phyloP scores from a whole-genome alignment of 2,329 filamentous ascomycete species.

The Aspergillus ibericus region DNA sequence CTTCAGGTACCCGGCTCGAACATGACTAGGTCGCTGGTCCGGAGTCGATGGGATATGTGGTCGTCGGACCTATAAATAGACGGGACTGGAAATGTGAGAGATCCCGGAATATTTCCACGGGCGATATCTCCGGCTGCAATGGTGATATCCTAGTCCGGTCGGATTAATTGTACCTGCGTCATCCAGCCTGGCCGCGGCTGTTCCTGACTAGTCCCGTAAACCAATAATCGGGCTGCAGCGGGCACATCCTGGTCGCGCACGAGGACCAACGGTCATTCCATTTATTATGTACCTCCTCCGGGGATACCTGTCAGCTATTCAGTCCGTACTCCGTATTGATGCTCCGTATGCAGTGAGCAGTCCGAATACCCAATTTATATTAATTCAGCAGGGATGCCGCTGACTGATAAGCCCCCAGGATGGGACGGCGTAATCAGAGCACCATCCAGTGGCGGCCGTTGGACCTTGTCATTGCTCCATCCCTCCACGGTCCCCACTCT shows the following conservation, averaged over 20 bases:
- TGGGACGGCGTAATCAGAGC: neutral
- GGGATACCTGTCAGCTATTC: too few relatives aligned
- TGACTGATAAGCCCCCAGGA: neutral
- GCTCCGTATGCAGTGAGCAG: too few relatives aligned
- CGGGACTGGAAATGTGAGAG: neutral
- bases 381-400: neutral
- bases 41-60: too few relatives aligned
- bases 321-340: too few relatives aligned
- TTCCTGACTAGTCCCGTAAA: neutral
- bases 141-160: neutral
- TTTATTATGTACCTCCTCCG: too few relatives aligned
- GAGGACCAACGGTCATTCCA: neutral
- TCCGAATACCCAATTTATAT: too few relatives aligned
- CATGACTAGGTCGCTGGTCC: too few relatives aligned
- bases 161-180: neutral
- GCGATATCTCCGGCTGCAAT: neutral
- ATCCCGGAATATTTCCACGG: neutral
- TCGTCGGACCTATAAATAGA: neutral
- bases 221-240: neutral
- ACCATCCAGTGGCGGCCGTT: neutral
- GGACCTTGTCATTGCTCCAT: neutral
- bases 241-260: neutral
- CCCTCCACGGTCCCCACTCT: neutral
- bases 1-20: too few relatives aligned
- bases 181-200: neutral